These are phyloP conservation scores for Takakia lepidozioides DNA, from an alignment of 225 moss, liverwort and hornwort genomes.

Conservation along the genomic window DNA sequence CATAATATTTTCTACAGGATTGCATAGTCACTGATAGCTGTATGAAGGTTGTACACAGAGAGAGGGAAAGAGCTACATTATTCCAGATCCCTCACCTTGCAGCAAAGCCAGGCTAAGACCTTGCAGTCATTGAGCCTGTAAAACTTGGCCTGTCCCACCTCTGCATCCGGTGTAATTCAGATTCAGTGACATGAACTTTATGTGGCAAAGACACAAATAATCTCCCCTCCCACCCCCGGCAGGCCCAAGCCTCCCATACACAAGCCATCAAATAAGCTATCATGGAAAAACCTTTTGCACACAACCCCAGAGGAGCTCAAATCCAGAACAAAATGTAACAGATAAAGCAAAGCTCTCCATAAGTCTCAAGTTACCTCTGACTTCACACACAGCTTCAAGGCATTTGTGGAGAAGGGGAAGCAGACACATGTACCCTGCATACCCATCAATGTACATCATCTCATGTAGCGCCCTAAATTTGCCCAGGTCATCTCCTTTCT, in stretches of 20 bases:
- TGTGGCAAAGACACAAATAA: too few relatives aligned
- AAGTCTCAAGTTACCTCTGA: slow-evolving; percentile 57
- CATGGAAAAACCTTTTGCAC: too few relatives aligned
- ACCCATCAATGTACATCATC: slow-evolving; percentile 59
- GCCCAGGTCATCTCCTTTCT: slow-evolving; percentile 70
- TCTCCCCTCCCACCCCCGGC: too few relatives aligned
- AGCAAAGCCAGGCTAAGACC: slow-evolving; percentile 57
- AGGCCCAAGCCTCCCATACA: too few relatives aligned
- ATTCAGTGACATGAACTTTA: too few relatives aligned
- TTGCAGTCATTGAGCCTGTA: slow-evolving; percentile 65
- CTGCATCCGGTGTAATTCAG: slow-evolving; percentile 23
- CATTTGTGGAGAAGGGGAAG: slow-evolving; percentile 32
- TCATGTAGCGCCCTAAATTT: slow-evolving; percentile 69
- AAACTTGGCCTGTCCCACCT: slow-evolving; percentile 39
- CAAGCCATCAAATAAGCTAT: too few relatives aligned
- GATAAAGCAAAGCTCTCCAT: too few relatives aligned
- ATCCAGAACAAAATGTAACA: neutral
- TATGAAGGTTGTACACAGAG: slow-evolving; percentile 21
- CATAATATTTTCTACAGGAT: too few relatives aligned
- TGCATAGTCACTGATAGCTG: too few relatives aligned
- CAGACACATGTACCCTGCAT: slow-evolving; percentile 47
- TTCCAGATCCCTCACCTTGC: slow-evolving; percentile 43
- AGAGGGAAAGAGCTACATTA: slow-evolving; percentile 2
- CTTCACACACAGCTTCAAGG: slow-evolving; percentile 53
- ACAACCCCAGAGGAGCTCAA: too few relatives aligned